Conservation (phyloP, 1,284 basidiomycete genomes). For the Farysia itapuensis region DNA sequence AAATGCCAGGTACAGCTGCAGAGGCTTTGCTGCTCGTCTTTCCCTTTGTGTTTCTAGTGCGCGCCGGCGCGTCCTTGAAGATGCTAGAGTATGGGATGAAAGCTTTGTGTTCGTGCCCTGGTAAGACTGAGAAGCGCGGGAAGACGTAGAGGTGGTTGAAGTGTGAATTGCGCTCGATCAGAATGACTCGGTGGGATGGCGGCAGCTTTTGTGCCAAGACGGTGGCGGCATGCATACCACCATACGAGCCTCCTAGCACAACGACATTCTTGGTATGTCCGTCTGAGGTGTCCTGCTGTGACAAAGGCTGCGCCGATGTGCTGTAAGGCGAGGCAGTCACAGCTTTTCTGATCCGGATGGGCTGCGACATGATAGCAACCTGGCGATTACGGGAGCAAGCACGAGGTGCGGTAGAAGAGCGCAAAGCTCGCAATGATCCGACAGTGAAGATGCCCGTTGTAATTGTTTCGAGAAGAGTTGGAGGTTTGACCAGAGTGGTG, state of each 20-base stretch:
- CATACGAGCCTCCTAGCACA: constrained; percentile 59
- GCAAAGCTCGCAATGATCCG: too few species aligned
- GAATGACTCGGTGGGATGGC: constrained; percentile 61
- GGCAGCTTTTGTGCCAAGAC: constrained; percentile 60
- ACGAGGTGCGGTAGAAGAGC: too few species aligned
- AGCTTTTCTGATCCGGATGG: constrained; percentile 13
- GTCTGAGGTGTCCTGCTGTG: constrained; percentile 11
- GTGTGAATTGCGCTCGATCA: constrained; percentile 64
- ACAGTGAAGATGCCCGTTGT: too few species aligned
- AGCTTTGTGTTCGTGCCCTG: constrained; percentile 73
- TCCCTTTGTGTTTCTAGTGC: background rate
- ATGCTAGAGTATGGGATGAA: constrained; percentile 67
- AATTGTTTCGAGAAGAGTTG: too few species aligned
- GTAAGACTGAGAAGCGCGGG: constrained; percentile 69
- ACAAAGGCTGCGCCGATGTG: too few species aligned
- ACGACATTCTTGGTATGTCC: constrained; percentile 55
- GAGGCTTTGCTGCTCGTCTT: background rate
- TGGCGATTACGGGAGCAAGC: too few species aligned
- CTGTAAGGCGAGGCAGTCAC: constrained; percentile 6
- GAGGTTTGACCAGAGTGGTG: too few species aligned
- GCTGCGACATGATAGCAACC: too few species aligned
- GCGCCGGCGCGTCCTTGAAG: constrained; percentile 68
- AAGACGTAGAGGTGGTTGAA: constrained; percentile 65
- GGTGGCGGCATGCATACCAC: constrained; percentile 59
- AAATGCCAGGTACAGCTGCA: background rate